These are phyloP conservation scores for Populus trichocarpa DNA, from an alignment of 441 rosid species.

Conservation along the genomic window DNA sequence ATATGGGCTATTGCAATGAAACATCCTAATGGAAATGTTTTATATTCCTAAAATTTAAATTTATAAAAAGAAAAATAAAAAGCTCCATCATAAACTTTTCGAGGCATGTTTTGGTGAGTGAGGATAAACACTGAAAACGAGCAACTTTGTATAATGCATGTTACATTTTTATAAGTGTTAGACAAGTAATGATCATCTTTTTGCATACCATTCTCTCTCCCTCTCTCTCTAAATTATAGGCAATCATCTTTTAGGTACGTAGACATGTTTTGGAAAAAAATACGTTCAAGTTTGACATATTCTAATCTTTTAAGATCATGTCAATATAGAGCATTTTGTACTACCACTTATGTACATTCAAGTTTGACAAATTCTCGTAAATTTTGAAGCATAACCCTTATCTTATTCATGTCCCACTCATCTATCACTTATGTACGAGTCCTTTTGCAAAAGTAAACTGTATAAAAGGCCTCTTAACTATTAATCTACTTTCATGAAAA, in stretches of 20 bases:
- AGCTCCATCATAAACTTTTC: not conserved
- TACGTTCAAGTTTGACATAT: conserved; percentile 4
- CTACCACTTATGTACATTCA: too few species aligned
- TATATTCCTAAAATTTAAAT: too few species aligned
- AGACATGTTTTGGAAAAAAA: not conserved
- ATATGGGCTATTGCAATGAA: too few species aligned
- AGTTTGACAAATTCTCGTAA: too few species aligned
- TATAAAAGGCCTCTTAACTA: not conserved
- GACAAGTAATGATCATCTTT: not conserved
- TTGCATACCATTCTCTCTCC: too few species aligned
- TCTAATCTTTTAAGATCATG: conserved; percentile 11
- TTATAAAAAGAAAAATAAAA: too few species aligned
- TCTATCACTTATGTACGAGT: not conserved
- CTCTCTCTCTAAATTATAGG: too few species aligned
- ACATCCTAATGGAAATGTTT: too few species aligned
- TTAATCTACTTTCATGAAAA: too few species aligned
- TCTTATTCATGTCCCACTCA: conserved; percentile 11
- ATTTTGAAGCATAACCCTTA: conserved; percentile 11
- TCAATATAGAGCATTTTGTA: not conserved
- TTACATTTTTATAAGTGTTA: not conserved
- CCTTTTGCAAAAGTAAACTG: not conserved
- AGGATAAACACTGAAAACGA: not conserved
- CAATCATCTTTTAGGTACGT: not conserved
- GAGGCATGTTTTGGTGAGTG: not conserved
- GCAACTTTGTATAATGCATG: not conserved